Percentiles rank a stretch among this genome's conserved stretches.
Evolutionary conservation across 2,329 filamentous ascomycete genomes (phyloP).

Genomic region (Paradendryphiella salina): DNA sequence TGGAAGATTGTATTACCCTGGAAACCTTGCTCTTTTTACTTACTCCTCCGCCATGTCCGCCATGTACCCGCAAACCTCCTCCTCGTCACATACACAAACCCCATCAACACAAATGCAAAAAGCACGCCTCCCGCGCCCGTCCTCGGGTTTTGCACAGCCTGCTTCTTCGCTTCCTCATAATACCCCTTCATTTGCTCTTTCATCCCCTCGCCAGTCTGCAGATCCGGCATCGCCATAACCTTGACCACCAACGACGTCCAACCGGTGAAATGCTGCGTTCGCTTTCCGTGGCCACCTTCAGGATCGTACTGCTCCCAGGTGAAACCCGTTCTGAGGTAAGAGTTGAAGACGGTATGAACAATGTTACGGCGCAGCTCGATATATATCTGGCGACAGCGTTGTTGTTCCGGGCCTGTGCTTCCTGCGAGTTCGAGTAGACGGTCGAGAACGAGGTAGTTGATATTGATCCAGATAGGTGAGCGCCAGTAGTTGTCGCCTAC

Average conservation of each 20-base stretch:
- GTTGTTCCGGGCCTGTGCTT: slow-evolving; percentile 64
- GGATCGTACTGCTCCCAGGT: slow-evolving; percentile 99
- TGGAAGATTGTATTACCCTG: not conserved
- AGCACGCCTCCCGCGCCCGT: slow-evolving; percentile 22
- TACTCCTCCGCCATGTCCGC: slow-evolving; percentile 23
- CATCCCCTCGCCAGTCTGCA: slow-evolving; percentile 41
- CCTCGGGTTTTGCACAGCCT: slow-evolving; percentile 21
- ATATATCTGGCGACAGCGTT: slow-evolving; percentile 72
- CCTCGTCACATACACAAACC: slow-evolving; percentile 29
- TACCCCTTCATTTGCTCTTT: slow-evolving; percentile 25
- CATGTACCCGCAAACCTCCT: slow-evolving; percentile 33
- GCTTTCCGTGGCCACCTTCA: slow-evolving; percentile 87
- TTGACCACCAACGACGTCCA: slow-evolving; percentile 99
- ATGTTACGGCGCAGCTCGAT: slow-evolving; percentile 75
- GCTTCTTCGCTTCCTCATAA: slow-evolving; percentile 29
- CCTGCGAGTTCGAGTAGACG: slow-evolving; percentile 59
- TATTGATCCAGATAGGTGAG: slow-evolving; percentile 91
- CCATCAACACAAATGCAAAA: slow-evolving; percentile 18
- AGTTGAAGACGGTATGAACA: slow-evolving; percentile 80
- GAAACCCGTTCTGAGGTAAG: slow-evolving; percentile 89
- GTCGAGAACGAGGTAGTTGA: slow-evolving; percentile 85
- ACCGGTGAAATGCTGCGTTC: slow-evolving; percentile 95
- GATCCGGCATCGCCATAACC: slow-evolving; percentile 88
- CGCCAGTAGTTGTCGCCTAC: slow-evolving; percentile 96
- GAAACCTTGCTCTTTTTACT: not conserved